phyloP scores from a whole-genome alignment of 176 grass and related monocot species.

The Oropetium thomaeum region DNA sequence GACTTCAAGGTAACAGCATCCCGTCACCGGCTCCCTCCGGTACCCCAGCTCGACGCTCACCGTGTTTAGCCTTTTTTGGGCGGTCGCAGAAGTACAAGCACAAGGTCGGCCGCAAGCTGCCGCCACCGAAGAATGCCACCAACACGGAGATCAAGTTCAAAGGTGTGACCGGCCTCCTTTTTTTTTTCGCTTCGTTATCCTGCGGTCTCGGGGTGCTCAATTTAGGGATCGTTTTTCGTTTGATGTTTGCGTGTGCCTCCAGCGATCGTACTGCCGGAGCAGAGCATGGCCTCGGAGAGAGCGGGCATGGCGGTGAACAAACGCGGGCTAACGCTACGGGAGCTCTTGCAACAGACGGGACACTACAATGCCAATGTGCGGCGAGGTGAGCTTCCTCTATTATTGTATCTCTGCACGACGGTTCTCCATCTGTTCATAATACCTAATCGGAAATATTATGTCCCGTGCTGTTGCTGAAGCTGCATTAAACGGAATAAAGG shows the following conservation, averaged over 20 bases:
- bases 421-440: neutral
- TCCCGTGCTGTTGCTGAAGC: constrained; percentile 45
- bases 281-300: constrained; percentile 81
- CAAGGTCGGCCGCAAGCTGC: constrained; percentile 85
- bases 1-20: constrained; percentile 52
- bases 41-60: neutral
- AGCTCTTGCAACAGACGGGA: constrained; percentile 57
- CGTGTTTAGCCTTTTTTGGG: neutral
- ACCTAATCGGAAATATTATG: neutral
- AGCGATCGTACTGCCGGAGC: constrained; percentile 75
- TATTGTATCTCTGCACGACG: neutral
- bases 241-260: neutral
- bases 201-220: neutral
- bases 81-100: constrained; percentile 73
- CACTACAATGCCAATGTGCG: constrained; percentile 63
- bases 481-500: constrained; percentile 68
- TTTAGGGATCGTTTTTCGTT: neutral
- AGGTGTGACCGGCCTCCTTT: constrained; percentile 21
- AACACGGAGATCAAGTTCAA: constrained; percentile 82
- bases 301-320: constrained; percentile 72
- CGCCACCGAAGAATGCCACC: constrained; percentile 86
- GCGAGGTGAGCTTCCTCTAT: constrained; percentile 36
- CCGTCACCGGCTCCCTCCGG: neutral
- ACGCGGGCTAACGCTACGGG: constrained; percentile 70
- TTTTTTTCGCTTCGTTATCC: neutral